Evolutionary conservation across 306 rosid species (phyloP), one percentile per base, ranked within the genome.

Genomic region (Castanea crenata): DNA sequence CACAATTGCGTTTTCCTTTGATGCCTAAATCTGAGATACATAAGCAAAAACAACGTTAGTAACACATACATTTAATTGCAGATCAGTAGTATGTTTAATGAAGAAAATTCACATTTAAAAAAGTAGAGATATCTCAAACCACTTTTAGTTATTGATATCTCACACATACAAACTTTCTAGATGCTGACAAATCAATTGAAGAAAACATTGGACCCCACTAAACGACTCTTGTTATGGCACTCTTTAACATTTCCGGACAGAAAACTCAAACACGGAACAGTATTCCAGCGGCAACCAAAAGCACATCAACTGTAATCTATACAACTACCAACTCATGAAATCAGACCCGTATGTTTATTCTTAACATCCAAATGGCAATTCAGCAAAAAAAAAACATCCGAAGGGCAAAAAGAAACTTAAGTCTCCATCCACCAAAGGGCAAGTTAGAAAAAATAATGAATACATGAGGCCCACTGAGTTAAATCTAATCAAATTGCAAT

Each of bases 21-120:
- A 14, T 59, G 72, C 75, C 74, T 67, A 71, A 80, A 85, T 75
- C 89, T 80, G 89, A 65, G 74, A 69, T 12, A 19, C 25, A 19
- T 20, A 75, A 23, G 27, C 1, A 69, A 41, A 61, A 44, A 41
- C 46, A 76, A 2, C 78, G 69, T n/a, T 69, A 67, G 71, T 56
- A 31, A 32, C 27, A 51, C 10, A 11, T 44, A 65, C 31, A 35
- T 49, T 61, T 34, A 62, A 23, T 25, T 27, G 32, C 69, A 61
- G 67, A 29, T 27, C 69, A 27, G 6, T 4, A 62, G 35, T 34
- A 62, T 13, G 69, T 27, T 29, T 27, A 62, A 27, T 15, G 29
- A 62, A 62, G 11, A 27, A 62, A 29, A 6, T 12, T 27, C 38
- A 27, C 64, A 23, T 15, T 27, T 5, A 1, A 41, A 68, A 23